These are phyloP conservation scores for Annona squamosa DNA, from an alignment of 164 flowering plant genomes.

Conservation along the genomic window DNA sequence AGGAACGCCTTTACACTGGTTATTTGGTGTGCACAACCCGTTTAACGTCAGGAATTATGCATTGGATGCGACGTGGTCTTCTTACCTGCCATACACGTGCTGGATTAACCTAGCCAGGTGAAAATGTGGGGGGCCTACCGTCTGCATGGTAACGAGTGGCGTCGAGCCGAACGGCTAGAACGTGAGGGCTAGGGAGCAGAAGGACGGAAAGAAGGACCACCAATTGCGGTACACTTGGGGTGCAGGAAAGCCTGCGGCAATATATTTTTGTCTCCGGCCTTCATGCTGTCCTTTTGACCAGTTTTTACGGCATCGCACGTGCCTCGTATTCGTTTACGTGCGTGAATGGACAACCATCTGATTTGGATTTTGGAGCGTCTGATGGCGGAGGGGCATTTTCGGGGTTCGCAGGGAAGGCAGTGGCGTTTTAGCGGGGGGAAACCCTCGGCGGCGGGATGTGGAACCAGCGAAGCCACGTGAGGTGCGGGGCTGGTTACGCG, in stretches of 20 bases:
- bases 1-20: background rate
- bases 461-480: slow-evolving; percentile 38
- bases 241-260: background rate
- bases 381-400: background rate
- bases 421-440: background rate
- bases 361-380: background rate
- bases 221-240: background rate
- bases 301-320: background rate
- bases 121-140: background rate
- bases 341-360: background rate
- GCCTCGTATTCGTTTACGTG: background rate
- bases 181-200: background rate
- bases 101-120: too few relatives aligned
- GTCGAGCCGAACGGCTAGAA: background rate
- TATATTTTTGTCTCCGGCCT: background rate
- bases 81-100: too few relatives aligned
- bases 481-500: slow-evolving; percentile 4
- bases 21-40: background rate
- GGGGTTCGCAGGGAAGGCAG: background rate
- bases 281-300: background rate
- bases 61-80: too few relatives aligned
- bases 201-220: background rate
- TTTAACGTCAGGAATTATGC: too few relatives aligned
- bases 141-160: background rate
- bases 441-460: background rate